Evolutionary conservation across 31 red algal species (phyloP).

Genomic region (Odonthalia washingtoniensis): DNA sequence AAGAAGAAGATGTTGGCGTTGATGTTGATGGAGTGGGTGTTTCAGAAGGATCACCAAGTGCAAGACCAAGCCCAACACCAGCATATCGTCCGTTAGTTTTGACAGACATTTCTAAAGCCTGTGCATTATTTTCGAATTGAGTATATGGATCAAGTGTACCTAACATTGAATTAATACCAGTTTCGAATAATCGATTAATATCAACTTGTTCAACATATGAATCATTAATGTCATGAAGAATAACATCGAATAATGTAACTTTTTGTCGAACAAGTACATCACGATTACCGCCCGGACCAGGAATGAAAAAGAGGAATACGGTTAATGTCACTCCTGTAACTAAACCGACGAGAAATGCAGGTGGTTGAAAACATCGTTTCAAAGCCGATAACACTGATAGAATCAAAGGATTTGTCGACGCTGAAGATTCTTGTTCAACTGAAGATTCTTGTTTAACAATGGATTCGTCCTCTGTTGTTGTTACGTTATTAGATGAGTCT

Average conservation of each 20-base stretch:
- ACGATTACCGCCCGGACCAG: neutral
- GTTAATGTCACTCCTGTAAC: slow-evolving; percentile 53
- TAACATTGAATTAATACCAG: slow-evolving; percentile 96
- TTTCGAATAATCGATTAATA: slow-evolving; percentile 92
- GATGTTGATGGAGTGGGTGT: neutral
- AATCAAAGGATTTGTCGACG: too few relatives aligned
- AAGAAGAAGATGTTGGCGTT: neutral
- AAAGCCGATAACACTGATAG: slow-evolving; percentile 33
- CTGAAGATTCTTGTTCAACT: too few relatives aligned
- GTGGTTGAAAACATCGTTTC: slow-evolving; percentile 47
- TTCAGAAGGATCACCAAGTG: slow-evolving; percentile 32
- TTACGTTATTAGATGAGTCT: too few relatives aligned
- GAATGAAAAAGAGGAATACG: slow-evolving; percentile 49
- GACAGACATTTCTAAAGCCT: slow-evolving; percentile 89
- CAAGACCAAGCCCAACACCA: slow-evolving; percentile 81
- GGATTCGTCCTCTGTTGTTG: too few relatives aligned
- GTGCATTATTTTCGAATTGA: slow-evolving; percentile 91
- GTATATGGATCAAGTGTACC: slow-evolving; percentile 97
- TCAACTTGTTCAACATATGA: slow-evolving; percentile 96
- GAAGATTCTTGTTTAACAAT: too few relatives aligned
- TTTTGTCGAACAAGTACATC: slow-evolving; percentile 76
- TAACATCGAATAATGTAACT: slow-evolving; percentile 92
- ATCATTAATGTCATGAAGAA: slow-evolving; percentile 84
- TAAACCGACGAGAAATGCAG: slow-evolving; percentile 66
- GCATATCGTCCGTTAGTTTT: slow-evolving; percentile 86